Percentiles rank a stretch among this genome's conserved stretches.
These are phyloP conservation scores for Colletotrichum chrysophilum DNA, from an alignment of 2,329 filamentous ascomycete genomes.

Conservation along the genomic window DNA sequence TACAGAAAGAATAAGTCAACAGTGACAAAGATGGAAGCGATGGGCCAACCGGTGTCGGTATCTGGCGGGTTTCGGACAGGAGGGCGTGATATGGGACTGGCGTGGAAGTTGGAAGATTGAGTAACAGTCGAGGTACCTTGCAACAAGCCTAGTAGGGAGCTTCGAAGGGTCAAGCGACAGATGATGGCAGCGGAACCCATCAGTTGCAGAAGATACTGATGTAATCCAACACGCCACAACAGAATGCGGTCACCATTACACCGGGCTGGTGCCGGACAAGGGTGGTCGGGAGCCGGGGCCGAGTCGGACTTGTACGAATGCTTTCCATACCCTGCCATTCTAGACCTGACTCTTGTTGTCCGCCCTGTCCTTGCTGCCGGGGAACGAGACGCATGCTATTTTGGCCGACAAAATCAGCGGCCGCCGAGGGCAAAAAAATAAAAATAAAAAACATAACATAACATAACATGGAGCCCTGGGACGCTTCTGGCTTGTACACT, in stretches of 20 bases:
- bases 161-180: background rate
- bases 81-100: background rate
- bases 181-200: background rate
- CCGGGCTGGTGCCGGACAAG: background rate
- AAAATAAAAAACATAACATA: background rate
- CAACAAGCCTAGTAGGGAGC: background rate
- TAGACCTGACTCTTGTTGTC: background rate
- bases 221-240: conserved; percentile 14
- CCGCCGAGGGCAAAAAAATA: background rate
- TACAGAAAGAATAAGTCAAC: background rate
- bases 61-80: background rate
- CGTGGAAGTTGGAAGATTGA: background rate
- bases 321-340: background rate
- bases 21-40: background rate
- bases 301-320: background rate
- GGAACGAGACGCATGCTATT: background rate
- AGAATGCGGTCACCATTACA: conserved; percentile 8
- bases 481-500: background rate
- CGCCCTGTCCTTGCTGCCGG: background rate
- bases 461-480: background rate
- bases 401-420: background rate
- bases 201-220: background rate
- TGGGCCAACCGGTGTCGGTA: background rate
- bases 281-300: background rate
- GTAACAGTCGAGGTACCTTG: background rate